These are phyloP conservation scores for Irpex sp. DNA, from an alignment of 1,284 basidiomycete genomes.

Conservation along the genomic window DNA sequence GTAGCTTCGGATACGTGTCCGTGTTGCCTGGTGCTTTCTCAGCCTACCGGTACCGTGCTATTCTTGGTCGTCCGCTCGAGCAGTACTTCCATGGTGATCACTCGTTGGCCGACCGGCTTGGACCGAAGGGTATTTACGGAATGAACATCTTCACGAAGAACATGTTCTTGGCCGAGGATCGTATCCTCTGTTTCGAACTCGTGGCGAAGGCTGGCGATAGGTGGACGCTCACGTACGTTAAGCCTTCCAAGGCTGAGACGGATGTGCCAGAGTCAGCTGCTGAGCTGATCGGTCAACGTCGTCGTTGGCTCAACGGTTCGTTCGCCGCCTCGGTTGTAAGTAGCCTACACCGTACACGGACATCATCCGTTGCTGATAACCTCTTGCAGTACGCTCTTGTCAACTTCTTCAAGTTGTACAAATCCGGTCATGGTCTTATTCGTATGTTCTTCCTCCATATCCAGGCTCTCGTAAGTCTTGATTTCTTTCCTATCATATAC, in stretches of 20 bases:
- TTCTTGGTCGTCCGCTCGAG: slow-evolving; percentile 87
- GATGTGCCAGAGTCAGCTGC: slow-evolving; percentile 89
- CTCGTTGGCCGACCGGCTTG: slow-evolving; percentile 87
- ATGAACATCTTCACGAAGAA: slow-evolving; percentile 99
- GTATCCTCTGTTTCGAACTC: slow-evolving; percentile 95
- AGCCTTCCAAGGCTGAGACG: slow-evolving; percentile 92
- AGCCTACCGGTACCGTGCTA: slow-evolving; percentile 88
- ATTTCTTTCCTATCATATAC: background rate
- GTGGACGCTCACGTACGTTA: slow-evolving; percentile 93
- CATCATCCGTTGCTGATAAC: background rate
- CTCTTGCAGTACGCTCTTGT: slow-evolving; percentile 75
- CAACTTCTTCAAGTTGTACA: slow-evolving; percentile 91
- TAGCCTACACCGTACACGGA: slow-evolving; percentile 14
- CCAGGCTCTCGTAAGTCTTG: slow-evolving; percentile 71
- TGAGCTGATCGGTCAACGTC: slow-evolving; percentile 92
- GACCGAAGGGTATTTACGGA: slow-evolving; percentile 90
- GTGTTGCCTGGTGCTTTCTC: slow-evolving; percentile 97
- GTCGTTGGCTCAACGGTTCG: slow-evolving; percentile 95
- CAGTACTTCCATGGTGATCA: slow-evolving; percentile 99
- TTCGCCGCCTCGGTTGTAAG: slow-evolving; percentile 91
- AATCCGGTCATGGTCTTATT: slow-evolving; percentile 76
- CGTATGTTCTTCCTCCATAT: slow-evolving; percentile 95
- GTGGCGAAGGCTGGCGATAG: slow-evolving; percentile 84
- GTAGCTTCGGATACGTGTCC: slow-evolving; percentile 92
- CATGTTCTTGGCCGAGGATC: slow-evolving; percentile 94